Conservation (phyloP, 75 land plant genomes). For the Ceratopteris richardii region DNA sequence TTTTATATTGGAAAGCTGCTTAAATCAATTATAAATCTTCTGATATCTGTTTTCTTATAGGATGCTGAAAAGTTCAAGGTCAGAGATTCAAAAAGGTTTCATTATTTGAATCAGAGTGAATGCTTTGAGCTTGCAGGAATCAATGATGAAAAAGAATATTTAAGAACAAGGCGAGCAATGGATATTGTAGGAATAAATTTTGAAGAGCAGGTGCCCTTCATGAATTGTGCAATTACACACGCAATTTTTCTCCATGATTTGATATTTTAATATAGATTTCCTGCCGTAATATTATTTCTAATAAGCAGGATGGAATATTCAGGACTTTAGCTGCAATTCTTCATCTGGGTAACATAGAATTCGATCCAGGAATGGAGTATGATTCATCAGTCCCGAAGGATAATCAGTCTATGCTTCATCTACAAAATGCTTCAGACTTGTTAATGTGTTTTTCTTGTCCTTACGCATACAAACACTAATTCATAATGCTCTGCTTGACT, state of each 20-base stretch:
- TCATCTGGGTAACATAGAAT: constrained; percentile 74
- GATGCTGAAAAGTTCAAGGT: constrained; percentile 78
- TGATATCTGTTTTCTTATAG: constrained; percentile 27
- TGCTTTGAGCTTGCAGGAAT: constrained; percentile 77
- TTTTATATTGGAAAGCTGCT: not conserved
- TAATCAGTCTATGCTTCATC: constrained; percentile 60
- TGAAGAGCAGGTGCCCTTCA: constrained; percentile 65
- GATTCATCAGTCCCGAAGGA: constrained; percentile 77
- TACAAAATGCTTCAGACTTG: constrained; percentile 64
- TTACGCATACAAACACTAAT: no score
- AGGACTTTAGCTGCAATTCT: constrained; percentile 74
- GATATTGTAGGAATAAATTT: constrained; percentile 88
- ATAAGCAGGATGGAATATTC: constrained; percentile 86
- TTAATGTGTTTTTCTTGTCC: constrained; percentile 40
- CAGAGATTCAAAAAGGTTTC: constrained; percentile 66
- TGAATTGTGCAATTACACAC: not conserved
- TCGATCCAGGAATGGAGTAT: constrained; percentile 61
- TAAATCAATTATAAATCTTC: no score
- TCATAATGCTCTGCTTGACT: not conserved
- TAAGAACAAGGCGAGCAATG: constrained; percentile 91
- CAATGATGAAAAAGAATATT: constrained; percentile 80
- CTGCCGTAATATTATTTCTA: no score
- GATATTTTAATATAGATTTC: not conserved
- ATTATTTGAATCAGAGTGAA: constrained; percentile 84
- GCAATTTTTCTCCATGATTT: not conserved